phyloP scores from a whole-genome alignment of 441 rosid genomes.

The Breynia disticha region DNA sequence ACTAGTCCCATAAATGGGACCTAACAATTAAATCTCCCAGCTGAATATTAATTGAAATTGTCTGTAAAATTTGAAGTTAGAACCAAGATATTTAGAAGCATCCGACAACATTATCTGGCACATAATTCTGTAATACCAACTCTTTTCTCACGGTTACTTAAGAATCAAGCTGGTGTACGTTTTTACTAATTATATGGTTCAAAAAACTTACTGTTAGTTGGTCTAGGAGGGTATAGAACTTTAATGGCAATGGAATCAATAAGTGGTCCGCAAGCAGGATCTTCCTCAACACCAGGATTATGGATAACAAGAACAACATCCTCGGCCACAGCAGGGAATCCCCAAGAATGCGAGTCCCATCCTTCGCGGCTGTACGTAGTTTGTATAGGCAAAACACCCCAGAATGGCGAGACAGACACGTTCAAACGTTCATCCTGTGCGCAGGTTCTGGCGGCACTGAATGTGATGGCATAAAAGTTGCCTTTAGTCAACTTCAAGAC shows the following conservation, averaged over 20 bases:
- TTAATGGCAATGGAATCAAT: slow-evolving; percentile 69
- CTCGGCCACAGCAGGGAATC: slow-evolving; percentile 33
- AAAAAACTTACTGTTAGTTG: slow-evolving; percentile 47
- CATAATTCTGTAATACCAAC: no score
- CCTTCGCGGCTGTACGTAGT: slow-evolving; percentile 71
- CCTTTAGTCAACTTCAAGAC: slow-evolving; percentile 30
- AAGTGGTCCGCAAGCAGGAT: slow-evolving; percentile 89
- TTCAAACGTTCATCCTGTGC: slow-evolving; percentile 66
- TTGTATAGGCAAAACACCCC: slow-evolving; percentile 67
- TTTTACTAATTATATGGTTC: not conserved
- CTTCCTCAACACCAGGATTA: slow-evolving; percentile 88
- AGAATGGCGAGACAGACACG: slow-evolving; percentile 52
- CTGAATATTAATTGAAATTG: no score
- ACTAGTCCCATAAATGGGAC: no score
- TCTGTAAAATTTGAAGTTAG: no score
- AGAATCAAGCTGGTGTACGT: no score
- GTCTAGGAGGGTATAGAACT: slow-evolving; percentile 57
- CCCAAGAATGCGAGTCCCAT: slow-evolving; percentile 91
- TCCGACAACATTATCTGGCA: no score
- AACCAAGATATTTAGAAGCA: no score
- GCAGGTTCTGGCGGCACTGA: slow-evolving; percentile 67
- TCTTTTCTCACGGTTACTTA: no score
- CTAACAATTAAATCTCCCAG: no score
- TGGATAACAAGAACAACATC: slow-evolving; percentile 49
- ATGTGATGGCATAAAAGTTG: slow-evolving; percentile 49